Base-by-base conservation (phyloP, 768 basidiomycete genomes). In the Russula abietina region DNA sequence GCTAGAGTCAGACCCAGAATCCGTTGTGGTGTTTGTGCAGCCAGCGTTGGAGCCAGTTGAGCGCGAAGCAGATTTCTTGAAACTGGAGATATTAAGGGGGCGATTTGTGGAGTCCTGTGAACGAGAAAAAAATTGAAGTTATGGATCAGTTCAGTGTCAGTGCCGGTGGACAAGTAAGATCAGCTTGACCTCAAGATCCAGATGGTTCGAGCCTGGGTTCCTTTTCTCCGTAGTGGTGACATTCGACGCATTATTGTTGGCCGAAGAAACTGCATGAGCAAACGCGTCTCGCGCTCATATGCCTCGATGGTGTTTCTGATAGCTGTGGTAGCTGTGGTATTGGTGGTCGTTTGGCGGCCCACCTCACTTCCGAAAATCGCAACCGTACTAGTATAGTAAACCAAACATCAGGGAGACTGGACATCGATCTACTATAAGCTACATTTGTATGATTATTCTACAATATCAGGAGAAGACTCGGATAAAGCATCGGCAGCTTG, bases 391-490 rank as follows among this genome's bases (percentile, higher is more conserved):
- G n/a, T n/a, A 32, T 32, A 32, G 32, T 33, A 33, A 33, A 2
- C 33, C 11, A 33, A 33, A 33, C 11, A 11, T 33, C 1, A 33
- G 32, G 32, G 32, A 33, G 32, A 33, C 19, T 12, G 5, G 5
- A 4, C 12, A 41, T 50, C 28, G 19, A 45, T 45, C 43, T 45
- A 45, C n/a, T 11, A 45, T 38, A 49, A 46, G 22, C 24, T 38
- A 50, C 6, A 33, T 46, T 51, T 52, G 19, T n/a, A 19, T 45
- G 33, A 59, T 54, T 43, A 59, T 60, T 55, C 58, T 60, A 64
- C 63, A 60, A 57, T 24, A 45, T 28, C 55, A n/a, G 55, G 55
- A 48, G 50, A 57, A 46, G 57, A 54, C n/a, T 68, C 67, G 16
- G 55, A 32, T 36, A 58, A n/a, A n/a, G n/a, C n/a, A n/a, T n/a